Percentiles rank a stretch among this genome's conserved stretches.
Evolutionary conservation across 78 protist species (phyloP).

Genomic region (Isochrysis galbana): DNA sequence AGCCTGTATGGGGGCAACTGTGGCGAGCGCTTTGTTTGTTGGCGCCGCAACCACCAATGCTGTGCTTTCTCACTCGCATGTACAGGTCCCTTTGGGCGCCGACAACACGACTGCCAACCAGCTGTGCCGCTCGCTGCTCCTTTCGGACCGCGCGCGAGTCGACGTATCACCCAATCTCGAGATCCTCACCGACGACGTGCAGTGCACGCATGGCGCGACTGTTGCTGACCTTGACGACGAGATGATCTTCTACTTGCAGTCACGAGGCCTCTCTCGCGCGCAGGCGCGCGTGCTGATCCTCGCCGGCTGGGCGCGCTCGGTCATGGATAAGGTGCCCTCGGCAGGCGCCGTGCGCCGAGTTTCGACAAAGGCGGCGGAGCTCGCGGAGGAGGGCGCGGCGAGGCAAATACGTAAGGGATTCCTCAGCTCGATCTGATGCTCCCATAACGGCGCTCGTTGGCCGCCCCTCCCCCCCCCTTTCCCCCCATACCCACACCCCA

Average conservation of each 20-base stretch:
- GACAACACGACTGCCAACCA: slow-evolving; percentile 12
- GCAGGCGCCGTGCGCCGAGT: neutral
- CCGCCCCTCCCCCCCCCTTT: no score
- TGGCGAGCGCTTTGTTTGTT: no score
- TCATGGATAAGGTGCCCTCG: neutral
- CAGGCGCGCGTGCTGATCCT: neutral
- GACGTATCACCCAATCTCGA: neutral
- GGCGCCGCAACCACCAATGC: no score
- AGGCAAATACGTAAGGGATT: neutral
- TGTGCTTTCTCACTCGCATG: no score
- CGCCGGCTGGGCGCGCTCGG: neutral
- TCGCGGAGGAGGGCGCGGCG: neutral
- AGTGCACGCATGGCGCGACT: slow-evolving; percentile 35
- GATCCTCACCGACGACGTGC: slow-evolving; percentile 7
- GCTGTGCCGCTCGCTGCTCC: slow-evolving; percentile 26
- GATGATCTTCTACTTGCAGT: slow-evolving; percentile 10
- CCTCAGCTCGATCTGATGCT: neutral
- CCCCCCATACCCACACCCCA: no score
- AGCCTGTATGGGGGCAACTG: no score
- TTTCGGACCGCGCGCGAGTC: neutral
- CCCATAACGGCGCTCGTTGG: no score
- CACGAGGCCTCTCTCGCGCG: neutral
- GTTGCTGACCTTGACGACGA: slow-evolving; percentile 23
- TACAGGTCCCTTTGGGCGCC: neutral
- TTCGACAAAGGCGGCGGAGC: neutral